A percentile compares a stretch with the other conserved stretches of the same genome.
These are phyloP conservation scores for Cylindrodendrum hubeiense DNA, from an alignment of 2,329 filamentous ascomycete genomes.

Conservation along the genomic window DNA sequence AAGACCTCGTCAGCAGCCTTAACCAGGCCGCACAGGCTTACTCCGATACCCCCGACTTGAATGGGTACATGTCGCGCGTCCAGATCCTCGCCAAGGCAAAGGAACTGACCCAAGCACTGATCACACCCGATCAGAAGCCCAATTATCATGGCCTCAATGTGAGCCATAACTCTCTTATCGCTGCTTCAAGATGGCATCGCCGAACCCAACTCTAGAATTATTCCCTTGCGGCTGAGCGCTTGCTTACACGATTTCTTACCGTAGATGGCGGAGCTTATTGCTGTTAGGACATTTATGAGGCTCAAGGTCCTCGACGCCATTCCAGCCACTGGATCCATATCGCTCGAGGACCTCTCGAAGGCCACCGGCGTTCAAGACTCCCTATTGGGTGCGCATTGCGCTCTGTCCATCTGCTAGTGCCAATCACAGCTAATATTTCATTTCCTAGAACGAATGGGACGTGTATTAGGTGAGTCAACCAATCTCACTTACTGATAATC, in stretches of 20 bases:
- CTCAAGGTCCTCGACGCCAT: slow-evolving; percentile 47
- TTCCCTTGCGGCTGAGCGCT: not conserved
- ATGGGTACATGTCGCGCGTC: slow-evolving; percentile 42
- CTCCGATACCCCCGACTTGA: slow-evolving; percentile 38
- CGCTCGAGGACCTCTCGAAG: slow-evolving; percentile 42
- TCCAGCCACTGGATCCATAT: slow-evolving; percentile 42
- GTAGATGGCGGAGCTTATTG: slow-evolving; percentile 48
- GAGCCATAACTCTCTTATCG: not conserved
- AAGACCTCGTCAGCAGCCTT: slow-evolving; percentile 35
- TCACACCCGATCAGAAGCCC: slow-evolving; percentile 45
- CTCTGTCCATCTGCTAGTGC: rapidly evolving
- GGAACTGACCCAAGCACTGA: slow-evolving; percentile 42
- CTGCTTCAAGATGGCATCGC: rapidly evolving
- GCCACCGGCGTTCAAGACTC: slow-evolving; percentile 45
- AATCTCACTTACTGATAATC: not conserved
- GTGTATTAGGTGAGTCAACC: slow-evolving; percentile 37
- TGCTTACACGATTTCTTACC: not conserved
- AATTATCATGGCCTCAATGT: slow-evolving; percentile 50
- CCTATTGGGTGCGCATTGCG: slow-evolving; percentile 38
- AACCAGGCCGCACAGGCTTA: slow-evolving; percentile 37
- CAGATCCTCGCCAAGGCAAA: slow-evolving; percentile 45
- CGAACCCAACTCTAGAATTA: not conserved
- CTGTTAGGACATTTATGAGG: slow-evolving; percentile 47
- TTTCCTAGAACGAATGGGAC: slow-evolving; percentile 44
- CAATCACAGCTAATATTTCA: not conserved